phyloP scores from a whole-genome alignment of 2,329 filamentous ascomycete species.

The Phialophora tarda region DNA sequence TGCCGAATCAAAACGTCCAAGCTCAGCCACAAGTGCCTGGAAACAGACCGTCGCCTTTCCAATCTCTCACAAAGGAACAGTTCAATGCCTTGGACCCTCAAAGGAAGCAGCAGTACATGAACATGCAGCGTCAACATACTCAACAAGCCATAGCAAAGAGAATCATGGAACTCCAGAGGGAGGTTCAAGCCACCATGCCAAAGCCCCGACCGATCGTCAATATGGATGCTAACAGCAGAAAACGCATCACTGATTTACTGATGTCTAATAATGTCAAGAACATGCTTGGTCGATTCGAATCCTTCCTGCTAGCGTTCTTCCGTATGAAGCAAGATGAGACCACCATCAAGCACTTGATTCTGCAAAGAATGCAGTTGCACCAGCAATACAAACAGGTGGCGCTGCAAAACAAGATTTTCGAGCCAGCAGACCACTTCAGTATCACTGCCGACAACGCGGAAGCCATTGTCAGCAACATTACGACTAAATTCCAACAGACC shows the following conservation, averaged over 20 bases:
- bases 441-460: constrained; percentile 50
- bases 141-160: constrained; percentile 44
- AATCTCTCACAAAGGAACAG: constrained; percentile 35
- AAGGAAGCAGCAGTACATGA: constrained; percentile 48
- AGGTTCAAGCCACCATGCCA: constrained; percentile 47
- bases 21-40: constrained; percentile 18
- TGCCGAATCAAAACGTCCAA: constrained; percentile 25
- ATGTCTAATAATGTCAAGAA: constrained; percentile 50
- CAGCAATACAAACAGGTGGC: constrained; percentile 50
- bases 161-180: constrained; percentile 48
- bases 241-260: constrained; percentile 38
- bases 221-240: constrained; percentile 41
- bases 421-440: constrained; percentile 51
- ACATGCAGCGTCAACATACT: constrained; percentile 41
- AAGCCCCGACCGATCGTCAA: constrained; percentile 45
- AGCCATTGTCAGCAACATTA: constrained; percentile 47
- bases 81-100: constrained; percentile 48
- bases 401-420: constrained; percentile 48
- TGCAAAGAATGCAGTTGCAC: constrained; percentile 52
- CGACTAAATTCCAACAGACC: constrained; percentile 47
- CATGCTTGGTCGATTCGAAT: constrained; percentile 52
- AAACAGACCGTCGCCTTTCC: constrained; percentile 16
- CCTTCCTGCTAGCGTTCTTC: constrained; percentile 48
- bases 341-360: constrained; percentile 33
- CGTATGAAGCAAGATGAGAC: constrained; percentile 49